phyloP scores from a whole-genome alignment of 495 filamentous ascomycete species.

The Pyrenula massariospora region DNA sequence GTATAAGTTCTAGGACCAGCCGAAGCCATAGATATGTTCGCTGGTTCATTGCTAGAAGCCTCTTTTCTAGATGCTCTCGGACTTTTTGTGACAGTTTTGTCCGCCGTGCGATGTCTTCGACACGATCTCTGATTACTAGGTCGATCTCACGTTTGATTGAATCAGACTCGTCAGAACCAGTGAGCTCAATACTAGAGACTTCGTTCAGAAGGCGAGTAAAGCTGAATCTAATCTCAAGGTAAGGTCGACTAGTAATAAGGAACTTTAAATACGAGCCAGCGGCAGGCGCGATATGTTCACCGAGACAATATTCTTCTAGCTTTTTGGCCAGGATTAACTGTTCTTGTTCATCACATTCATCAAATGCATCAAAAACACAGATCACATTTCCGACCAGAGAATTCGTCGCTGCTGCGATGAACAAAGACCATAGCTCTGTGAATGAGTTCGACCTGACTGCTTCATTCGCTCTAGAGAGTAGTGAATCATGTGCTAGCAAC shows the following conservation, averaged over 20 bases:
- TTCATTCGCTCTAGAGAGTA: constrained; percentile 6
- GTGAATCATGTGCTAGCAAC: constrained; percentile 12
- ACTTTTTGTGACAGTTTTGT: constrained; percentile 1
- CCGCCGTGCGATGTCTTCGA: neutral
- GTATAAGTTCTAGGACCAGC: constrained; percentile 21
- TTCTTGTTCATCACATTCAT: constrained; percentile 21
- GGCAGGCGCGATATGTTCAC: neutral
- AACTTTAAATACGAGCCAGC: constrained; percentile 9
- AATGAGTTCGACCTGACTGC: constrained; percentile 5
- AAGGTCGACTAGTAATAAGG: constrained; percentile 20
- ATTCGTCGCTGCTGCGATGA: constrained; percentile 10
- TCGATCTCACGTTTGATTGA: neutral
- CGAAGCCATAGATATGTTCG: constrained; percentile 37
- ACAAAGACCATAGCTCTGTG: constrained; percentile 16
- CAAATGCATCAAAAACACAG: constrained; percentile 29
- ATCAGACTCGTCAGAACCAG: neutral
- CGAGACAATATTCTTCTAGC: constrained; percentile 1
- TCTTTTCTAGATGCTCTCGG: neutral
- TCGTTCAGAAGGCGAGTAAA: constrained; percentile 4
- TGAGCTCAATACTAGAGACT: constrained; percentile 3
- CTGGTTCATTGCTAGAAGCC: constrained; percentile 5
- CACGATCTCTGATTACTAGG: neutral
- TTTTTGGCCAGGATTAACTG: constrained; percentile 8
- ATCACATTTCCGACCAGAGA: constrained; percentile 11
- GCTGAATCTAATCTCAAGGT: constrained; percentile 8